Conservation (phyloP, 345 rosid genomes). For the Eucalyptus sp. region DNA sequence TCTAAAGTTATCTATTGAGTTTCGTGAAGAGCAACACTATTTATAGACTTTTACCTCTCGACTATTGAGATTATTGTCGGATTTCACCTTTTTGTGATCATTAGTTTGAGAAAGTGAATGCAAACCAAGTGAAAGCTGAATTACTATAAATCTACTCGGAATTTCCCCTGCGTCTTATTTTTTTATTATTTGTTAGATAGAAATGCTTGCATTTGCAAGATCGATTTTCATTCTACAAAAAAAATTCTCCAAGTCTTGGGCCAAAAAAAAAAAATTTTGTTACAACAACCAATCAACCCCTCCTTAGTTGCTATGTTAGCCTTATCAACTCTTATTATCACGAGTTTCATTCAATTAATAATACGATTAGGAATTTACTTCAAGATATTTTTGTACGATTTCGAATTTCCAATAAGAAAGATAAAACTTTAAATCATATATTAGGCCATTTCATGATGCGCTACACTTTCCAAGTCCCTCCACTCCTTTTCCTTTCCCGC, state of each 20-base stretch:
- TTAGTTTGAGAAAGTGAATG: fast-evolving
- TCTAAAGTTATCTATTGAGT: background rate
- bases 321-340: background rate
- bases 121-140: background rate
- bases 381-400: background rate
- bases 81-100: fast-evolving
- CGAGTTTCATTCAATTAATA: background rate
- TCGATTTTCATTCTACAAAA: background rate
- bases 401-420: background rate
- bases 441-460: background rate
- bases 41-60: background rate
- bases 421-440: background rate
- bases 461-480: background rate
- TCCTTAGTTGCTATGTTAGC: background rate
- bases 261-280: background rate
- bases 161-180: background rate
- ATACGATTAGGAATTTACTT: background rate
- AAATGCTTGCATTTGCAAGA: background rate
- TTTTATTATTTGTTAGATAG: background rate
- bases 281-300: background rate
- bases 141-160: background rate
- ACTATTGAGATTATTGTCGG: no score
- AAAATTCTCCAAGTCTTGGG: background rate
- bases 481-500: background rate
- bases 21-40: background rate